Evolutionary conservation across 192 early-diverging fungal species (phyloP), one percentile per base, ranked within the genome.

Genomic region (Cetraspora pellucida): DNA sequence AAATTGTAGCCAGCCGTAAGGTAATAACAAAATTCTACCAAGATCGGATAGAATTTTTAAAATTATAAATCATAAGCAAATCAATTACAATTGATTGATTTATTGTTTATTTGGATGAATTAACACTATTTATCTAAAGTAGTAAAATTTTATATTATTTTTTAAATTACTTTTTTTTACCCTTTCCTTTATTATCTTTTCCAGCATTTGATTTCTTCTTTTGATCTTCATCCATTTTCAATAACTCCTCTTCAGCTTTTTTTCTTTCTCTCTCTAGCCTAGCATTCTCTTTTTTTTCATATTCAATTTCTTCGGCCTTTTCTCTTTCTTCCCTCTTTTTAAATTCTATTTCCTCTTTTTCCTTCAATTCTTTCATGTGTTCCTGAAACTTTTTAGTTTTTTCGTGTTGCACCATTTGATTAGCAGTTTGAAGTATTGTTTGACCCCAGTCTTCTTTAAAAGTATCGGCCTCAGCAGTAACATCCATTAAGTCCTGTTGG

Each of bases 401-500:
- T 66, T 91, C 85, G 64, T 89, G 87, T 64, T 91, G 89, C 58
- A 94, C 87, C 80, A 95, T 86, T 79, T 94, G 89, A 14, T 89
- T 88, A 0, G 95, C 95, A 43, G 91, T 90, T 21, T 90, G 89
- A 77, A 98, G 91, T 70, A 98, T 95, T 10, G 84, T 89, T 52
- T 91, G 85, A 19, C 94, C 91, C 96, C 96, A 98, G 8, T 92
- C 90, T 19, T 87, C 76, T 55, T 87, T 82, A 77, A 90, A 90
- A 10, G 91, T 86, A 59, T 98, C 91, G 3, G 96, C 94, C 78
- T 96, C 96, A 43, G 84, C 87, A 49, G 93, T 85, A 30, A 95
- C 86, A 74, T 92, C 94, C 79, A 93, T 85, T 69, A 94, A 80
- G 79, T 98, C 96, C 8, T 77, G 70, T 77, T 94, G 88, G 61